Evolutionary conservation across 352 stramenopile species (phyloP), one percentile per base, ranked within the genome.

Genomic region (Phytophthora multivora): DNA sequence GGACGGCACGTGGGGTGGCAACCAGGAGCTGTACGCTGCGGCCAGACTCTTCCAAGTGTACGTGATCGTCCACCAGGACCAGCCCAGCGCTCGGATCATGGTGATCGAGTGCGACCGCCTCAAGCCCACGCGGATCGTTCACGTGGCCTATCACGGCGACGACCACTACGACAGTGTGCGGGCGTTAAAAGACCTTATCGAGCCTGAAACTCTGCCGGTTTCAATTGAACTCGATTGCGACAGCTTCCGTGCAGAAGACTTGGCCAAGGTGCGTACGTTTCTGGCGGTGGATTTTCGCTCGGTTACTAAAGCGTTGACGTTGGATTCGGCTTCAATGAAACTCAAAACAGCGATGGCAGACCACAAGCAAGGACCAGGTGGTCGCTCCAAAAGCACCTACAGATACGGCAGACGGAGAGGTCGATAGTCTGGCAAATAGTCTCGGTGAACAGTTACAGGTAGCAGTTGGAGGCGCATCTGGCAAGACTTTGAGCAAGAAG

Each of bases 121-220:
- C 13, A 76, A 77, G 19, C 80, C 85, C 13, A 76, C 48, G 33
- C 61, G 64, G 12, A 57, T 92, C 18, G 52, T 88, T 25, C 78
- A 91, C 61, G 68, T 88, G 26, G 78, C 79, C 12, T 91, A 90
- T 48, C 82, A 90, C 36, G 83, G 79, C 23, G 87, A 76, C 47
- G 84, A 95, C 52, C 86, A 95, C 69, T 93, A 92, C 59, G 86
- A 95, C 66, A 95, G 86, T 47, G 74, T 95, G 18, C 82, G 80
- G 11, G 59, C 72, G 16, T 51, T 89, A 6, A 69, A 64, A 12
- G 80, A 91, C 28, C 56, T 61, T n/a, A n/a, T 73, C 23, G 59
- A 77, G 0, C 51, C 51, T 2, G 69, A 72, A 5, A 41, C 31
- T 4, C 31, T 79, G 23, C 86, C 86, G 5, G 25, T 69, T 39